Evolutionary conservation across 208 protist genomes (phyloP), one percentile per base, ranked within the genome.

Genomic region (Naegleria lovaniensis): DNA sequence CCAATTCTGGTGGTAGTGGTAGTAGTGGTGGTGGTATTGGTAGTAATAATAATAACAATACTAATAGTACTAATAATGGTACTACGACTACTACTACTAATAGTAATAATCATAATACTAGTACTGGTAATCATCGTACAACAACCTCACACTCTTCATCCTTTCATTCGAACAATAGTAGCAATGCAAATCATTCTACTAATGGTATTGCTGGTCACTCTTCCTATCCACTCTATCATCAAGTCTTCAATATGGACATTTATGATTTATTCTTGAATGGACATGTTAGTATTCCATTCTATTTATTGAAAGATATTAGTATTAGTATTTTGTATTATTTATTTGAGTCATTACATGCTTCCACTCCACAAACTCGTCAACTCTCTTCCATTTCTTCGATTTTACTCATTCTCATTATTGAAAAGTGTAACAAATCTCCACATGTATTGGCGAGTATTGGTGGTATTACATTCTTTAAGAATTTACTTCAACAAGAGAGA

Each of bases 311-410:
- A 79, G 67, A 79, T 36, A 79, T 79, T 13, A 79, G 29, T 88
- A 88, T 55, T 75, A 88, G 29, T 40, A 67, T 88, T 40, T 88
- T 88, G 9, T 88, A 88, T 33, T 88, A 88, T 40, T 88, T 88
- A 36, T 88, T 88, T 39, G 52, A 88, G 40, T 13, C 7, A 6
- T 88, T 75, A 39, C 16, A 88, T 75, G 4, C 6, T 29, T 13
- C 19, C 39, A 25, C 9, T 36, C 55, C 4, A 67, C 55, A 67
- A 67, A 22, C 55, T 29, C 11, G 55, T 29, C 55, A 67, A 67
- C 22, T 67, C 19, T 67, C 55, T 29, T 55, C 52, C 40, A 55
- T 88, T 40, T 36, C 7, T 40, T 38, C 29, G 5, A 38, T 86
- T 22, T 52, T 67, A 33, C 19, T 90, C n/a, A 40, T 90, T n/a